Base-by-base conservation (phyloP, 2,329 filamentous ascomycete genomes). In the Ceratocystis smalleyi region DNA sequence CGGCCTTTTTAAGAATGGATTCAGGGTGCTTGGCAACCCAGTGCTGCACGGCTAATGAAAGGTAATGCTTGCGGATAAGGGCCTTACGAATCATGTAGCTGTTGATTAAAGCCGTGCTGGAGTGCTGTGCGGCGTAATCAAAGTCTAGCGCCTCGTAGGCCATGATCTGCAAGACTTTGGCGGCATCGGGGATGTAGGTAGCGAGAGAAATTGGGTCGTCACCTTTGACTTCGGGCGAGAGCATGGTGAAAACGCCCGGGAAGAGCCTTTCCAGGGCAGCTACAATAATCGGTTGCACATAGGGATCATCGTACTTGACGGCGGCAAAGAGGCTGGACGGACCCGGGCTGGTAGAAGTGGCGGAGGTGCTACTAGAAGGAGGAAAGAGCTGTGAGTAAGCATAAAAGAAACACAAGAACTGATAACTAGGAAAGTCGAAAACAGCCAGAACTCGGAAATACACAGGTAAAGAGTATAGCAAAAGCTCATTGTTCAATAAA, bases 1-100 rank as follows among this genome's bases (percentile, higher is more conserved):
- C 83, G 70, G 94, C 87, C 1, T 77, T 76, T 65, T 77, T 79
- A 12, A 99, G 78, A 4, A 85, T 74, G 8, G 85, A 89, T 0
- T 79, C 74, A 0, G 92, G 90, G 69, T 94, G 80, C 74, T 99
- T 99, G 47, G 86, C 84, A 4, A 88, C 78, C 90, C 91, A 97
- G 71, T 88, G 86, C 59, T 88, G 82, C 24, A 96, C 83, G 0
- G 91, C 96, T 22, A 85, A 83, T 2, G 87, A 86, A 2, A 99
- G 81, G 72, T 94, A 97, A 73, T 99, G 94, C 75, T 99, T 99
- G 66, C 94, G 84, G 70, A 97, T 97, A 22, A 99, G 79, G 0
- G 94, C 94, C 77, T 97, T 97, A 70, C 94, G 88, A 72, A 97
- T 95, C 71, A 96, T 82, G 74, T 96, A 97, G 71, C 89, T 89